A percentile compares a stretch with the other conserved stretches of the same genome.
Evolutionary conservation across 2,329 filamentous ascomycete genomes (phyloP).

Genomic region (Aspergillus texensis): DNA sequence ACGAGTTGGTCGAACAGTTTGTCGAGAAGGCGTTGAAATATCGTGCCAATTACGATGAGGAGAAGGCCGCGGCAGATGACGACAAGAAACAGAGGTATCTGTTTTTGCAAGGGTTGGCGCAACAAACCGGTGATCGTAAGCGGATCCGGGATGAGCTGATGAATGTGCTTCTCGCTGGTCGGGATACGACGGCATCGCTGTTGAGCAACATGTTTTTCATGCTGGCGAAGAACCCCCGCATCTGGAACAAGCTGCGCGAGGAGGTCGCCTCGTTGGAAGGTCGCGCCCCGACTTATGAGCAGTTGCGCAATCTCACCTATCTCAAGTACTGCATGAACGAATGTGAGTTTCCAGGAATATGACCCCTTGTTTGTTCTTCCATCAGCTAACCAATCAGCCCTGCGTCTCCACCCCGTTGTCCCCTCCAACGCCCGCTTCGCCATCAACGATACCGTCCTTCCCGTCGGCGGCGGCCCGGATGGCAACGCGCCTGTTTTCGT

Average conservation of each 20-base stretch:
- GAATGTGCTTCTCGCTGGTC: constrained; percentile 54
- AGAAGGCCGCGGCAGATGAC: constrained; percentile 20
- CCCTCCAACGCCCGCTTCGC: constrained; percentile 45
- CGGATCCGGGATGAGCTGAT: constrained; percentile 50
- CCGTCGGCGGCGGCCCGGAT: constrained; percentile 62
- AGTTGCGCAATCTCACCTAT: constrained; percentile 28
- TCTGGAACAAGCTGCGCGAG: constrained; percentile 40
- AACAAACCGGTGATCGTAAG: constrained; percentile 46
- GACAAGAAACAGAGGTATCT: constrained; percentile 38
- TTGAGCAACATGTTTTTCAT: constrained; percentile 49
- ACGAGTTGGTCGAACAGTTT: constrained; percentile 32
- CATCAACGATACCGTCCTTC: constrained; percentile 42
- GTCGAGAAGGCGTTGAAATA: constrained; percentile 43
- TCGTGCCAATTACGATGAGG: constrained; percentile 20
- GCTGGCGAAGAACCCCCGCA: constrained; percentile 43
- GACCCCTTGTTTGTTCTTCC: not conserved
- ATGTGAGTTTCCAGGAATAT: constrained; percentile 15
- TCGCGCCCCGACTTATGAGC: constrained; percentile 24
- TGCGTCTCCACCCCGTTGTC: constrained; percentile 48
- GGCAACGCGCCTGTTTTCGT: constrained; percentile 62
- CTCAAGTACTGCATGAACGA: constrained; percentile 29
- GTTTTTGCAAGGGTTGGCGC: constrained; percentile 51
- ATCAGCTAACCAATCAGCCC: constrained; percentile 22
- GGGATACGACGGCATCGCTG: constrained; percentile 53
- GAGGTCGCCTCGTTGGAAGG: constrained; percentile 29